A percentile compares a stretch with the other conserved stretches of the same genome.
These are phyloP conservation scores for Naganishia kalamii DNA, from an alignment of 768 basidiomycete species.

Conservation along the genomic window DNA sequence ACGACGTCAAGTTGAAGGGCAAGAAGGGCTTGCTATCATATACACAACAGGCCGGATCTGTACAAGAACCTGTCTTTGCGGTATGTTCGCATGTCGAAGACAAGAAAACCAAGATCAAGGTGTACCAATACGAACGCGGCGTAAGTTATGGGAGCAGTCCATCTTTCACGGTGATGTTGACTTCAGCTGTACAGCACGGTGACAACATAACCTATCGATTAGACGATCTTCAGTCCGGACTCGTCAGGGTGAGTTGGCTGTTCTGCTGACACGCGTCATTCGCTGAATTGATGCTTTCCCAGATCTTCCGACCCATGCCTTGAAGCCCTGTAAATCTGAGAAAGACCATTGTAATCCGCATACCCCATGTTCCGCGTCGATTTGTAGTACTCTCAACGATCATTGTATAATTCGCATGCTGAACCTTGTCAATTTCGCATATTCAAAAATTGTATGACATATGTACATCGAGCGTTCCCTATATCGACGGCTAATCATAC, in stretches of 20 bases:
- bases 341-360: no score
- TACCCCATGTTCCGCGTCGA: no score
- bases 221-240: conserved; percentile 81
- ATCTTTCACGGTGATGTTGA: background rate
- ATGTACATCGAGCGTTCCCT: conserved; percentile 15
- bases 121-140: conserved; percentile 77
- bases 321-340: background rate
- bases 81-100: conserved; percentile 74
- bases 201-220: conserved; percentile 78
- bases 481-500: background rate
- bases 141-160: conserved; percentile 50
- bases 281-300: background rate
- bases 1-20: conserved; percentile 71
- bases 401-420: no score
- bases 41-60: conserved; percentile 54
- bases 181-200: conserved; percentile 51
- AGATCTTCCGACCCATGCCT: conserved; percentile 22
- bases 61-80: conserved; percentile 60
- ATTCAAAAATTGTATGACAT: background rate
- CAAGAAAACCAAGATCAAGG: conserved; percentile 78
- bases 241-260: conserved; percentile 60
- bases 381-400: no score
- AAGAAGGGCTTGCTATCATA: conserved; percentile 71
- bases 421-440: background rate
- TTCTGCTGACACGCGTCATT: no score